A percentile compares a stretch with the other conserved stretches of the same genome.
Conservation (phyloP, 139 green algal species). For the Chlamydomonas asymmetrica region DNA sequence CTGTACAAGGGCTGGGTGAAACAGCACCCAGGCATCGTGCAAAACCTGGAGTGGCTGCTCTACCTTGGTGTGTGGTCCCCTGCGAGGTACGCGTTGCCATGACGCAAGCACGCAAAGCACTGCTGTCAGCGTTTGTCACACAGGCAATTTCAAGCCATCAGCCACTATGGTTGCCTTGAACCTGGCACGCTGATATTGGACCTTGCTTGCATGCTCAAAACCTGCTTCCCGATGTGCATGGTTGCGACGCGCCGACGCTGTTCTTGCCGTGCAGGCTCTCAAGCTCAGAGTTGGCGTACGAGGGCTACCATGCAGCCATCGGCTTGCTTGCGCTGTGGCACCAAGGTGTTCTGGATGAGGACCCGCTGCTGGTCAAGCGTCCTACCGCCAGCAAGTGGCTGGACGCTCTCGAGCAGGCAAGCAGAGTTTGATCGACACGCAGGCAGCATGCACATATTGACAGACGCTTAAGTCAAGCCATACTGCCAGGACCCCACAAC, state of each 20-base stretch:
- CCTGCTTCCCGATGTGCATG: not conserved
- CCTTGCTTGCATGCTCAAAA: not conserved
- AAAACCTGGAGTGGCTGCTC: conserved; percentile 51
- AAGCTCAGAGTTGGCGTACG: conserved; percentile 44
- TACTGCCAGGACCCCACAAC: not conserved
- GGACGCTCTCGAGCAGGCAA: conserved; percentile 41
- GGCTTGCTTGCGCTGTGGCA: conserved; percentile 43
- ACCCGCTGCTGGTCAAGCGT: not conserved
- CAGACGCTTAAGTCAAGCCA: not conserved
- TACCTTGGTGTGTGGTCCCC: conserved; percentile 35
- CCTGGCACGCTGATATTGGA: not conserved
- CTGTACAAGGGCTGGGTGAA: conserved; percentile 51
- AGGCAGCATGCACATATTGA: too few relatives aligned
- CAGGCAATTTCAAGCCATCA: too few relatives aligned
- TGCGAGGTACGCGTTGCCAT: not conserved
- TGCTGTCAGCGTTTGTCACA: too few relatives aligned
- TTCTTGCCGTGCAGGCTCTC: conserved; percentile 11
- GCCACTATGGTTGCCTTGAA: not conserved
- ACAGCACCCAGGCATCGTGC: conserved; percentile 39
- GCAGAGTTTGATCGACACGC: not conserved
- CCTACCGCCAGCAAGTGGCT: conserved; percentile 27
- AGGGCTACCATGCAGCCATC: conserved; percentile 39
- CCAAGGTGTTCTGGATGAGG: conserved; percentile 35
- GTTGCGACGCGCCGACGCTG: not conserved
- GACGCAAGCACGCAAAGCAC: not conserved